Evolutionary conservation across 225 moss, liverwort and hornwort species (phyloP).

Genomic region (Asterella californica): DNA sequence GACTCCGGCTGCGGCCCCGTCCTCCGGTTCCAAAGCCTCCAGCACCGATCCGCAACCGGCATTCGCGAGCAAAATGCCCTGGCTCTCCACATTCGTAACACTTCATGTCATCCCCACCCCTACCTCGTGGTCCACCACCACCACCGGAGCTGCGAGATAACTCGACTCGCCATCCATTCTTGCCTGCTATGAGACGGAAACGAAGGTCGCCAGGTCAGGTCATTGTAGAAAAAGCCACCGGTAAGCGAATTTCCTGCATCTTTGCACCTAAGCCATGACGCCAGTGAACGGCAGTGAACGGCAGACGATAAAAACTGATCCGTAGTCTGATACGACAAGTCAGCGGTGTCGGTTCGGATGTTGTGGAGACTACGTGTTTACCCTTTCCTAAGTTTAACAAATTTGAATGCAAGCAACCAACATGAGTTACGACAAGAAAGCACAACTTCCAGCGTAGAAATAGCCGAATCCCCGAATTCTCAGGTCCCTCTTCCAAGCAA

Average conservation of each 20-base stretch:
- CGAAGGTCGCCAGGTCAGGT: constrained; percentile 4
- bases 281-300: neutral
- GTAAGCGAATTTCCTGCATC: neutral
- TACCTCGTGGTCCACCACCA: constrained; percentile 92
- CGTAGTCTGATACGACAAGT: neutral
- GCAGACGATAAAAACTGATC: neutral
- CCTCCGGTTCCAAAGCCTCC: constrained; percentile 95
- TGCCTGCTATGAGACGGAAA: constrained; percentile 55
- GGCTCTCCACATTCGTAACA: constrained; percentile 99
- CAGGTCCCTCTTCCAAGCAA: neutral
- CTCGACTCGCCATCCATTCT: constrained; percentile 99
- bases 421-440: neutral
- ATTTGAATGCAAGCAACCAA: neutral
- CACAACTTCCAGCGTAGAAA: neutral
- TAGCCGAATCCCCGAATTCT: neutral
- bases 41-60: constrained; percentile 92
- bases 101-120: constrained; percentile 99
- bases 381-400: neutral
- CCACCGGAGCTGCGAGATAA: constrained; percentile 98
- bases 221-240: neutral
- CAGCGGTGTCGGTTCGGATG: neutral
- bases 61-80: constrained; percentile 96
- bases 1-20: constrained; percentile 95
- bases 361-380: neutral
- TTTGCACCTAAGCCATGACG: neutral